phyloP scores from a whole-genome alignment of 768 basidiomycete species.

The Solioccasus polychromus region DNA sequence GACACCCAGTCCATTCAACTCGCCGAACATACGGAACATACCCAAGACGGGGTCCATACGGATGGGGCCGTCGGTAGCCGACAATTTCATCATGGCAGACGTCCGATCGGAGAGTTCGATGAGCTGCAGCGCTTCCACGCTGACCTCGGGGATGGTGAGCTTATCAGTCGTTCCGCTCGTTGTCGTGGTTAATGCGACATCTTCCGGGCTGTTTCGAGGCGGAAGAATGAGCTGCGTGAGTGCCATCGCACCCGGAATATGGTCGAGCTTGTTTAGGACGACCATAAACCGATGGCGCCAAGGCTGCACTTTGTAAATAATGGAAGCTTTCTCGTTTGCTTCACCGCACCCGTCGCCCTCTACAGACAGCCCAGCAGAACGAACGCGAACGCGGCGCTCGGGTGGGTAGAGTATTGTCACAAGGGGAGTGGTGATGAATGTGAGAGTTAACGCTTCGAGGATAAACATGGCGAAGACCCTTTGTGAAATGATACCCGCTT shows the following conservation, averaged over 20 bases:
- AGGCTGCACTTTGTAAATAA: slow-evolving; percentile 16
- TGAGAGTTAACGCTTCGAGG: slow-evolving; percentile 75
- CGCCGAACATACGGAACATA: slow-evolving; percentile 75
- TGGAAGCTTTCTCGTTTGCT: slow-evolving; percentile 2
- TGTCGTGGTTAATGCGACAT: slow-evolving; percentile 14
- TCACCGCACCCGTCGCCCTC: slow-evolving; percentile 35
- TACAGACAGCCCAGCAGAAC: slow-evolving; percentile 3
- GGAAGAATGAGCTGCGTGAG: slow-evolving; percentile 78
- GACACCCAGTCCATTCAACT: slow-evolving; percentile 65
- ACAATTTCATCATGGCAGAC: slow-evolving; percentile 61
- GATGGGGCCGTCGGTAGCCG: slow-evolving; percentile 62
- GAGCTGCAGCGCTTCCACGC: slow-evolving; percentile 76
- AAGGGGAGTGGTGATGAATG: slow-evolving; percentile 82
- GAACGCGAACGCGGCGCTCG: slow-evolving; percentile 48
- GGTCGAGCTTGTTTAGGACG: slow-evolving; percentile 89
- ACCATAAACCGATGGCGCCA: slow-evolving; percentile 71
- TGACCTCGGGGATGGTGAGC: slow-evolving; percentile 30
- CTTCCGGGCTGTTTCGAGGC: too few species aligned
- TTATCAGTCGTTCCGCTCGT: slow-evolving; percentile 8
- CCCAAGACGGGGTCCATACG: slow-evolving; percentile 69
- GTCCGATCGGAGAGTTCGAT: slow-evolving; percentile 77
- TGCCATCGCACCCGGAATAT: slow-evolving; percentile 87
- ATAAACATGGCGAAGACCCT: slow-evolving; percentile 96
- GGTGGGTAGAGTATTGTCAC: slow-evolving; percentile 68
- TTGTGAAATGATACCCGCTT: slow-evolving; percentile 70